Conservation (phyloP, 371 early-diverging fungal genomes). For the Nematocida minor region DNA sequence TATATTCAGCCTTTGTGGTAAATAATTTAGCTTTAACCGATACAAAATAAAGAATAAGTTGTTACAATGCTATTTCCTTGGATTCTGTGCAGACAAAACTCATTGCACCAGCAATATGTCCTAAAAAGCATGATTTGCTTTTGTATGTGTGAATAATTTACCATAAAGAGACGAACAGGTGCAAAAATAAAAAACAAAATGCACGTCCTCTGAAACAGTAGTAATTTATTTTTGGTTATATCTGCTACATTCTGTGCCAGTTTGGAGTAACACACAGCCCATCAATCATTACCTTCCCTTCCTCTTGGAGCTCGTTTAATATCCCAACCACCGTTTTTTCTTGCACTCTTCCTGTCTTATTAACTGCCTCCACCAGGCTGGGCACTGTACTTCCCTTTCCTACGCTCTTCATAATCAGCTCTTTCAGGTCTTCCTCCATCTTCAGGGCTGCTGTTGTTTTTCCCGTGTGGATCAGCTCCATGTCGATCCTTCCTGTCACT, state of each 20-base stretch:
- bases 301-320: constrained; percentile 37
- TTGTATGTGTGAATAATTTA: too few relatives aligned
- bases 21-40: too few relatives aligned
- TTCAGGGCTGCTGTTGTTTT: constrained; percentile 61
- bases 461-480: constrained; percentile 88
- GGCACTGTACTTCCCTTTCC: constrained; percentile 46
- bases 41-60: too few relatives aligned
- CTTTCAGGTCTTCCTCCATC: constrained; percentile 57
- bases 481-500: constrained; percentile 86
- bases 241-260: constrained; percentile 6
- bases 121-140: too few relatives aligned
- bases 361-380: constrained; percentile 9
- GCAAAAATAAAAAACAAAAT: too few relatives aligned
- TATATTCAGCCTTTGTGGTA: too few relatives aligned
- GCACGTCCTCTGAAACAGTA: too few relatives aligned
- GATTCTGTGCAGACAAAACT: too few relatives aligned
- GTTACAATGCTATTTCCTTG: too few relatives aligned
- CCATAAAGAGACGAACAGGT: too few relatives aligned
- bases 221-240: too few relatives aligned
- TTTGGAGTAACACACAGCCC: constrained; percentile 34
- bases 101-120: too few relatives aligned
- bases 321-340: constrained; percentile 12
- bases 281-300: constrained; percentile 41
- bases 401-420: constrained; percentile 51
- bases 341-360: not conserved